These are phyloP conservation scores for Penicillium hesseltinei DNA, from an alignment of 2,329 filamentous ascomycete species.

Conservation along the genomic window DNA sequence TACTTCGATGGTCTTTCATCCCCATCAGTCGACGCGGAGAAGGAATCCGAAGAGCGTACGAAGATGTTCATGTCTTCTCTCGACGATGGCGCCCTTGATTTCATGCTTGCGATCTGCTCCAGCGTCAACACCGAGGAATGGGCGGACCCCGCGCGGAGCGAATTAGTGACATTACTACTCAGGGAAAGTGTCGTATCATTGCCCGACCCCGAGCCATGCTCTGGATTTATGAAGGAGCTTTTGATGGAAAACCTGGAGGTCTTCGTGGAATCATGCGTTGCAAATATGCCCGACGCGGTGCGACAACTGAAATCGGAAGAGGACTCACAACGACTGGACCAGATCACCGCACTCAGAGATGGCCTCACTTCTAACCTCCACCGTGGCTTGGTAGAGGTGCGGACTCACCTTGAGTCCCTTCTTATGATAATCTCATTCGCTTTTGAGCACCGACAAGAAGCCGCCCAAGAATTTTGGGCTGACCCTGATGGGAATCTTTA, in stretches of 20 bases:
- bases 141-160: constrained; percentile 81
- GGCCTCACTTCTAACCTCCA: constrained; percentile 42
- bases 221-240: constrained; percentile 67
- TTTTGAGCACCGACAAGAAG: constrained; percentile 80
- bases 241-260: constrained; percentile 79
- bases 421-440: constrained; percentile 88
- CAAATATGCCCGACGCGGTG: constrained; percentile 90
- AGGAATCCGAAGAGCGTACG: constrained; percentile 68
- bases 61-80: constrained; percentile 73
- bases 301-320: constrained; percentile 83
- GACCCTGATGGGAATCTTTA: constrained; percentile 90
- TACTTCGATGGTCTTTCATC: constrained; percentile 71
- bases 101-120: constrained; percentile 79
- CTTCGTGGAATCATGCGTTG: constrained; percentile 89
- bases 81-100: constrained; percentile 88
- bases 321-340: constrained; percentile 67
- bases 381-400: constrained; percentile 42
- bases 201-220: constrained; percentile 66
- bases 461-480: constrained; percentile 84
- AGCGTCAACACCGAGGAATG: constrained; percentile 79
- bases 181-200: constrained; percentile 71
- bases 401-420: constrained; percentile 77
- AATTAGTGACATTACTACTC: constrained; percentile 78
- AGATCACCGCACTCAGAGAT: constrained; percentile 47
- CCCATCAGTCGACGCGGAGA: constrained; percentile 60